Base-by-base conservation (phyloP, 148 eudicot species). In the Fallopia convolvulus region DNA sequence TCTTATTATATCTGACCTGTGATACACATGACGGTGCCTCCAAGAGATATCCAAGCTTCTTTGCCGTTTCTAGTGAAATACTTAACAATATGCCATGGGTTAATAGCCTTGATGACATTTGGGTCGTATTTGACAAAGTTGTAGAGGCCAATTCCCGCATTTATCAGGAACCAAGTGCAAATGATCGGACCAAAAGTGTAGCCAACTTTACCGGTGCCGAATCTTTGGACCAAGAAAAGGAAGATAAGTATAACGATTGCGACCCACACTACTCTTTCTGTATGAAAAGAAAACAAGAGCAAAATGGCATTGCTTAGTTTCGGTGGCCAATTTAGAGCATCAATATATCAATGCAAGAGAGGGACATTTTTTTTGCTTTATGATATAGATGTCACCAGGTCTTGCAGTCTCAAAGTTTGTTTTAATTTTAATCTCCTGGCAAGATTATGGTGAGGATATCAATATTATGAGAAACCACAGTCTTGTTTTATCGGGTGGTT, bases 151-250 rank as follows among this genome's bases (percentile, higher is more conserved):
- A 90, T 87, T 7, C 82, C 83, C 2, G 83, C 77, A 20, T 87
- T 87, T 74, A 85, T 80, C 5, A 61, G 0, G 70, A 92, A 92
- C 97, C 94, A 90, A 18, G 86, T 6, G 75, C 82, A 44, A 0
- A 92, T 76, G 8, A 83, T 83, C 4, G 97, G 97, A 17, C 90
- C 92, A 36, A 92, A 90, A 18, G 78, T 52, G 75, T 82, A 86
- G 3, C 97, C 93, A 17, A 90, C 92, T 83, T 89, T 90, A 50
- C 87, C 88, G 12, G 92, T 90, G 50, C 94, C 97, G 61, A 87
- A 92, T 8, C 90, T 77, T 85, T 90, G 97, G 26, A 85, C 83
- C 17, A 79, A 73, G 79, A 92, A 92, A 12, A 92, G 80, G 23
- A 83, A 21, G 39, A 92, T 70, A 58, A 92, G 76, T 52, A 88